These are phyloP conservation scores for Acanthochlamys bracteata DNA, from an alignment of 106 monocot species.

Conservation along the genomic window DNA sequence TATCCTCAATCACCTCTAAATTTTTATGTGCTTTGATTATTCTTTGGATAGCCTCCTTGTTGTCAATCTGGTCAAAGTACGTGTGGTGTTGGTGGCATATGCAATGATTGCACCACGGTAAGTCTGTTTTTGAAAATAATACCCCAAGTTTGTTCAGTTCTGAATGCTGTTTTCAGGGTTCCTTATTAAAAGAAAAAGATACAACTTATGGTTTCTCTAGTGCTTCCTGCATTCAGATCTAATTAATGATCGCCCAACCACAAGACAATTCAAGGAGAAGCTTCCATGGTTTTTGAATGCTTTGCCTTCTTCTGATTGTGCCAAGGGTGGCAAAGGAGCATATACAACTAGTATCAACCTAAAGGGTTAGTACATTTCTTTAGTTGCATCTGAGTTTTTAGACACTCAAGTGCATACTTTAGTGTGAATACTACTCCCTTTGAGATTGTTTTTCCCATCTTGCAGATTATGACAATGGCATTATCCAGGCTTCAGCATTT, in stretches of 20 bases:
- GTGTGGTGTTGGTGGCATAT: slow-evolving; percentile 36
- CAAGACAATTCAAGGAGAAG: slow-evolving; percentile 75
- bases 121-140: slow-evolving; percentile 5
- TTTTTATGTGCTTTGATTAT: neutral
- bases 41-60: slow-evolving; percentile 72
- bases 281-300: slow-evolving; percentile 99
- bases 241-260: slow-evolving; percentile 78
- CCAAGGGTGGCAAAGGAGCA: slow-evolving; percentile 94
- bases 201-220: slow-evolving; percentile 24
- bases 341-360: slow-evolving; percentile 89
- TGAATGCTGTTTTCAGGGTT: neutral
- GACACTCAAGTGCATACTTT: neutral
- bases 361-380: slow-evolving; percentile 36
- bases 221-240: slow-evolving; percentile 81
- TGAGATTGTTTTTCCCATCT: slow-evolving; percentile 9
- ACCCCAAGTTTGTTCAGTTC: neutral
- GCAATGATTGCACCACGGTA: slow-evolving; percentile 96
- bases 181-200: neutral
- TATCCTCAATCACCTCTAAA: too few relatives aligned
- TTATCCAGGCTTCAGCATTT: slow-evolving; percentile 78
- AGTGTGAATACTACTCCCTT: too few relatives aligned
- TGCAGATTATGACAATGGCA: slow-evolving; percentile 71
- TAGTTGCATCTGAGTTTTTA: neutral
- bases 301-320: slow-evolving; percentile 85
- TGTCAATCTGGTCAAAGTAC: slow-evolving; percentile 50